Evolutionary conservation across 768 basidiomycete species (phyloP).

Genomic region (Tephrocybe sp.): DNA sequence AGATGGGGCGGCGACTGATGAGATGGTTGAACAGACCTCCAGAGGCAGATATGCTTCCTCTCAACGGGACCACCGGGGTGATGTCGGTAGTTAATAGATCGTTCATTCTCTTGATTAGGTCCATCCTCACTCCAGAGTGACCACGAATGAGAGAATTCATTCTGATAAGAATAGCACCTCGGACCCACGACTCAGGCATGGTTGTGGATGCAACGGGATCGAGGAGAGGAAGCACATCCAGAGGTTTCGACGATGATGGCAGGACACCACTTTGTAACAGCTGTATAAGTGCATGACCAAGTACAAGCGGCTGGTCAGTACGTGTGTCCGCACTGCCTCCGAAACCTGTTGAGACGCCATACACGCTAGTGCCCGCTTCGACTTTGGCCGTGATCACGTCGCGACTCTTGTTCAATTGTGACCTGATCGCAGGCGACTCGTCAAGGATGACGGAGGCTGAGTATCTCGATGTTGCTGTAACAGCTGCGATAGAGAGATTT

Average conservation of each 20-base stretch:
- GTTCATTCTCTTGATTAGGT: conserved; percentile 78
- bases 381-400: conserved; percentile 68
- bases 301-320: conserved; percentile 68
- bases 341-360: conserved; percentile 83
- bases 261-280: conserved; percentile 79
- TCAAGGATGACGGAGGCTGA: conserved; percentile 51
- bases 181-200: conserved; percentile 89
- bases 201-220: conserved; percentile 66
- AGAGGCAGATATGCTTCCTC: conserved; percentile 81
- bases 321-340: conserved; percentile 89
- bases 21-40: conserved; percentile 60
- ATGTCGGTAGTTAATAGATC: conserved; percentile 70
- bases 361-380: conserved; percentile 66
- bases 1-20: conserved; percentile 2
- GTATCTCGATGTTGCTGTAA: conserved; percentile 75
- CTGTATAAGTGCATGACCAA: conserved; percentile 83
- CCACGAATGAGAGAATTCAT: conserved; percentile 89
- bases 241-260: conserved; percentile 50
- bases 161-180: conserved; percentile 83
- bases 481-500: conserved; percentile 70
- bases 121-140: conserved; percentile 83
- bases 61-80: conserved; percentile 78
- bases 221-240: conserved; percentile 61
- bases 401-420: conserved; percentile 62
- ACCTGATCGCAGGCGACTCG: conserved; percentile 43